Evolutionary conservation across 208 protist species (phyloP).

Genomic region (Acanthamoeba sp.): DNA sequence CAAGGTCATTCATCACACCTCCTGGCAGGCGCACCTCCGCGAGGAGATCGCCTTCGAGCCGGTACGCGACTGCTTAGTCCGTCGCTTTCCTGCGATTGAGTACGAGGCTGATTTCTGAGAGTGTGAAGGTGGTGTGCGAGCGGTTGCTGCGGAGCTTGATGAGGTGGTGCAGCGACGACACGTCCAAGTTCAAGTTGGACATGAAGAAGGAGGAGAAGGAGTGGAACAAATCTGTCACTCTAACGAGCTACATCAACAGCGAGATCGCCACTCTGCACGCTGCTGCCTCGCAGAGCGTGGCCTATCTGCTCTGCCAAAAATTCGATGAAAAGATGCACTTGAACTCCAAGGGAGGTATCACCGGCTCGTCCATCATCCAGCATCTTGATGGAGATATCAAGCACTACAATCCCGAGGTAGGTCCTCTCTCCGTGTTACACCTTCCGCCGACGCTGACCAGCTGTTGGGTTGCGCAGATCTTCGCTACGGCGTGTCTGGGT

Average conservation of each 20-base stretch:
- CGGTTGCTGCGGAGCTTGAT: conserved; percentile 30
- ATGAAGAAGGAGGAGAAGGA: conserved; percentile 77
- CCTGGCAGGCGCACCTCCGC: conserved; percentile 17
- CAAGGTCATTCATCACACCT: conserved; percentile 43
- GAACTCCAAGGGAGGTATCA: conserved; percentile 51
- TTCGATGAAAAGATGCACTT: conserved; percentile 72
- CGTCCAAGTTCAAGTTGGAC: conserved; percentile 60
- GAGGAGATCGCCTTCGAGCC: conserved; percentile 59
- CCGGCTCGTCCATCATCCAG: conserved; percentile 45
- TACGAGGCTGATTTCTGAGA: too few relatives aligned
- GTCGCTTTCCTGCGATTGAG: too few relatives aligned
- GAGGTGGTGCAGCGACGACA: conserved; percentile 60
- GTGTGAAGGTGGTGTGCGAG: not conserved
- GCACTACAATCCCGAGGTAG: conserved; percentile 22
- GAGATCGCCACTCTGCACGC: conserved; percentile 43
- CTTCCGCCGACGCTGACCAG: not conserved
- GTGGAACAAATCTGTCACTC: conserved; percentile 5
- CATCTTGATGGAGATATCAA: conserved; percentile 54
- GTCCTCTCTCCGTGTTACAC: not conserved
- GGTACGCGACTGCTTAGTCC: too few relatives aligned
- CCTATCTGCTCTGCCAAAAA: conserved; percentile 47
- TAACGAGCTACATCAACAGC: conserved; percentile 19
- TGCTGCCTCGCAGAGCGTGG: not conserved
- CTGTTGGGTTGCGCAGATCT: not conserved
- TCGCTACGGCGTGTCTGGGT: not conserved